These are phyloP conservation scores for Chernovozyma aurita DNA, from an alignment of 1,139 yeast species.

Conservation along the genomic window DNA sequence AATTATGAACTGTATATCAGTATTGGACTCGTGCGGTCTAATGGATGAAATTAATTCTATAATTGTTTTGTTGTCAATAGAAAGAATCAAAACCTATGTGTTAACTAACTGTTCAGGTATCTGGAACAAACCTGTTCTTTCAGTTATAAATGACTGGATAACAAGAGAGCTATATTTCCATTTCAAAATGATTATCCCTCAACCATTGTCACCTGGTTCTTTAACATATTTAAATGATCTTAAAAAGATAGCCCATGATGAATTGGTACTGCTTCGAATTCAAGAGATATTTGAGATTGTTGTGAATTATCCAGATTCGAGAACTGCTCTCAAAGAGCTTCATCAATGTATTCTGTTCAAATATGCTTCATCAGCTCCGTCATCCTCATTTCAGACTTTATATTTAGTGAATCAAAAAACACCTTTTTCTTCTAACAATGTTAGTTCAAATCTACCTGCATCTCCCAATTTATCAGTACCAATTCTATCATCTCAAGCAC, in stretches of 20 bases:
- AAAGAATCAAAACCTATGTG: conserved; percentile 37
- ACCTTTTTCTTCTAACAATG: conserved; percentile 9
- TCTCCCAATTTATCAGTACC: conserved; percentile 16
- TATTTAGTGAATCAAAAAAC: conserved; percentile 11
- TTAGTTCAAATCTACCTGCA: conserved; percentile 12
- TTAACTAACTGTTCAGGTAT: conserved; percentile 26
- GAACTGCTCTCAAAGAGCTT: conserved; percentile 60
- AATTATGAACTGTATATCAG: conserved; percentile 3
- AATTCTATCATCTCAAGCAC: conserved; percentile 20
- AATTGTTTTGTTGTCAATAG: conserved; percentile 38
- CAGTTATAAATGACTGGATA: conserved; percentile 34
- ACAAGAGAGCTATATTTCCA: conserved; percentile 35
- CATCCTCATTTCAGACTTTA: neutral
- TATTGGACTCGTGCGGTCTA: conserved; percentile 16
- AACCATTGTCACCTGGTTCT: conserved; percentile 2
- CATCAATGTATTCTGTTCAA: conserved; percentile 39
- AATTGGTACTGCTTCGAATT: conserved; percentile 49
- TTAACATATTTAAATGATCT: conserved; percentile 25
- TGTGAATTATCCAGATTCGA: conserved; percentile 52
- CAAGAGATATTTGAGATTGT: conserved; percentile 66
- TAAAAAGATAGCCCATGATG: conserved; percentile 38
- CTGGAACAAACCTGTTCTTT: conserved; percentile 42
- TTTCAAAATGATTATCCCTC: conserved; percentile 21
- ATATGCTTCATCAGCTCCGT: neutral
- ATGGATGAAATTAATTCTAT: conserved; percentile 31